phyloP scores from a whole-genome alignment of 176 grass and related monocot genomes.

The Melocanna baccifera region DNA sequence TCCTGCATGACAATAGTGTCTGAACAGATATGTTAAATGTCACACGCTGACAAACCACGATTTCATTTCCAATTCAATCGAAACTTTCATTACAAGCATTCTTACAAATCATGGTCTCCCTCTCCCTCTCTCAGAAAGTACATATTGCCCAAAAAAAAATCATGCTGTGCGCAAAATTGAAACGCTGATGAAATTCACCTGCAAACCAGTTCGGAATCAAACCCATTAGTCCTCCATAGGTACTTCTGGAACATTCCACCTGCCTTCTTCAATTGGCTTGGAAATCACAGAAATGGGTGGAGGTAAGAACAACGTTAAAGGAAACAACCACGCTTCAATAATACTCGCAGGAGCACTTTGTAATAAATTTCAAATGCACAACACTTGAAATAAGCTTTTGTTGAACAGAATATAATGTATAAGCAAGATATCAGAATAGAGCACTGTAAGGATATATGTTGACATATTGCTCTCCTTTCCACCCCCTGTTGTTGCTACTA shows the following conservation, averaged over 20 bases:
- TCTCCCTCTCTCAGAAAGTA: neutral
- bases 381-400: neutral
- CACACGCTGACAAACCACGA: neutral
- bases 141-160: neutral
- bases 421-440: constrained; percentile 1
- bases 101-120: neutral
- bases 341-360: neutral
- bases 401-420: neutral
- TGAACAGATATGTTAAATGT: no score
- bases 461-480: constrained; percentile 53
- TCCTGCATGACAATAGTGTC: no score
- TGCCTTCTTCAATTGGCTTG: constrained; percentile 79
- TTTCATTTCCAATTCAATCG: neutral
- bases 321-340: constrained; percentile 1
- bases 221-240: constrained; percentile 73
- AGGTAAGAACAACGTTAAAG: constrained; percentile 66
- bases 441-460: constrained; percentile 59
- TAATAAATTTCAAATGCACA: neutral
- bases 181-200: neutral
- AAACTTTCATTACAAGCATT: neutral
- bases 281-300: constrained; percentile 62
- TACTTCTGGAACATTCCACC: constrained; percentile 71
- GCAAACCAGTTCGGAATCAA: neutral
- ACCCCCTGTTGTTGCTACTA: constrained; percentile 63
- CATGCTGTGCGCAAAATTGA: neutral